These are phyloP conservation scores for Gautieria morchelliformis DNA, from an alignment of 768 basidiomycete genomes.

Conservation along the genomic window DNA sequence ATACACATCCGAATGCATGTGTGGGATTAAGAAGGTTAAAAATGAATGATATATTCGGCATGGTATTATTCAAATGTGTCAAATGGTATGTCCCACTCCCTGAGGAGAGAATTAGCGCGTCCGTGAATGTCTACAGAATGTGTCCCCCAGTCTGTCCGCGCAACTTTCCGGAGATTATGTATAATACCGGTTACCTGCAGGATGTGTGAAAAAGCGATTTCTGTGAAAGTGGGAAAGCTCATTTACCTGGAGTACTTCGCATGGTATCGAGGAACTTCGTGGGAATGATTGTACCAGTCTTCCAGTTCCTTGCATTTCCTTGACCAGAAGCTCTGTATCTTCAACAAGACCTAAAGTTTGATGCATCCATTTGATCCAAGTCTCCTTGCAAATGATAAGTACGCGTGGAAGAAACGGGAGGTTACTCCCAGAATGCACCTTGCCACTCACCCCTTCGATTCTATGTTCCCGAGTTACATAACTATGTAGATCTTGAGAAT, in stretches of 20 bases:
- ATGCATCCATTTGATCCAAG: not conserved
- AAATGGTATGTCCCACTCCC: no score
- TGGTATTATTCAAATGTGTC: no score
- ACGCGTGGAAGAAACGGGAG: not conserved
- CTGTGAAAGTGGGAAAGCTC: not conserved
- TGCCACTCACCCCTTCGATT: not conserved
- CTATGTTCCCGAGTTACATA: not conserved
- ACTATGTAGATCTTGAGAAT: constrained; percentile 1
- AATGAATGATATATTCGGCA: no score
- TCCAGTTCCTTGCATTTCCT: not conserved
- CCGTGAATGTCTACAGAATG: no score
- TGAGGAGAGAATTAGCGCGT: no score
- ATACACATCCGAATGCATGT: no score
- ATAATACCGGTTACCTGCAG: not conserved
- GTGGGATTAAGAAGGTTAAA: no score
- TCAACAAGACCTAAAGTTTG: not conserved
- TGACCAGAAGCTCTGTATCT: not conserved
- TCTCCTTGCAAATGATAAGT: not conserved
- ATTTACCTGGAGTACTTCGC: not conserved
- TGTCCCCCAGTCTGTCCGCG: no score
- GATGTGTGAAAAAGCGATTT: not conserved
- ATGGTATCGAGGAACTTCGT: not conserved
- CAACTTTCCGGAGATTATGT: not conserved
- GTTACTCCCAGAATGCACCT: not conserved
- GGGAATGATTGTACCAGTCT: not conserved